These are phyloP conservation scores for Daedaleopsis nitida DNA, from an alignment of 768 basidiomycete genomes.

Conservation along the genomic window DNA sequence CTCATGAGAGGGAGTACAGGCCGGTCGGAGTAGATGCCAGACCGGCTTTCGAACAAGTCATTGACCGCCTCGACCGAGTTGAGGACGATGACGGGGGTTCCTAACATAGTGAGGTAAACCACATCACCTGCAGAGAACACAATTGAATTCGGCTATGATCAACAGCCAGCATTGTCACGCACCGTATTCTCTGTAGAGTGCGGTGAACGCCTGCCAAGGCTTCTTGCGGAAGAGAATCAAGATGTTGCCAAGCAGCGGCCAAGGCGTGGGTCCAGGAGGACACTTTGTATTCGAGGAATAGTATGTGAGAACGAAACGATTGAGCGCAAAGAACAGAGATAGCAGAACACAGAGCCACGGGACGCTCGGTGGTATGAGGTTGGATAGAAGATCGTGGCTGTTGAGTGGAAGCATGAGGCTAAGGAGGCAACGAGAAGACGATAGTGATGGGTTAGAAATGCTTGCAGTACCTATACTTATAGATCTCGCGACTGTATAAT, in stretches of 20 bases:
- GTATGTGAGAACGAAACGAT: no score
- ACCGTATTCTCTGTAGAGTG: slow-evolving; percentile 13
- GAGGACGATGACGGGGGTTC: slow-evolving; percentile 26
- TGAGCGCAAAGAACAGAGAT: no score
- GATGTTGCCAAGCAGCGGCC: slow-evolving; percentile 16
- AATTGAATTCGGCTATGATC: not conserved
- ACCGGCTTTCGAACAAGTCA: slow-evolving; percentile 31
- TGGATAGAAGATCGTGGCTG: no score
- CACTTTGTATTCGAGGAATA: not conserved
- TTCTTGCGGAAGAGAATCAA: slow-evolving; percentile 10
- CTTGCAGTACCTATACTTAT: no score
- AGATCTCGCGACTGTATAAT: not conserved
- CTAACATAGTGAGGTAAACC: slow-evolving; percentile 24
- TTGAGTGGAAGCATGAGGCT: no score
- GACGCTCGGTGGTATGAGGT: no score
- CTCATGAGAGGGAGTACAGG: slow-evolving; percentile 22
- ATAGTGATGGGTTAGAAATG: no score
- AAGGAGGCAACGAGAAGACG: no score
- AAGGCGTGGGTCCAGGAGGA: slow-evolving; percentile 14
- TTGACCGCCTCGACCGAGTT: slow-evolving; percentile 21
- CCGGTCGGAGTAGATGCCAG: slow-evolving; percentile 27
- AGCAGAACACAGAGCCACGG: no score
- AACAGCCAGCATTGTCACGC: not conserved
- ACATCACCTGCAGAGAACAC: slow-evolving; percentile 25
- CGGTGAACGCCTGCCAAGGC: slow-evolving; percentile 14